A percentile compares a stretch with the other conserved stretches of the same genome.
Conservation (phyloP, 2,329 filamentous ascomycete species). For the Diaporthe destruens region DNA sequence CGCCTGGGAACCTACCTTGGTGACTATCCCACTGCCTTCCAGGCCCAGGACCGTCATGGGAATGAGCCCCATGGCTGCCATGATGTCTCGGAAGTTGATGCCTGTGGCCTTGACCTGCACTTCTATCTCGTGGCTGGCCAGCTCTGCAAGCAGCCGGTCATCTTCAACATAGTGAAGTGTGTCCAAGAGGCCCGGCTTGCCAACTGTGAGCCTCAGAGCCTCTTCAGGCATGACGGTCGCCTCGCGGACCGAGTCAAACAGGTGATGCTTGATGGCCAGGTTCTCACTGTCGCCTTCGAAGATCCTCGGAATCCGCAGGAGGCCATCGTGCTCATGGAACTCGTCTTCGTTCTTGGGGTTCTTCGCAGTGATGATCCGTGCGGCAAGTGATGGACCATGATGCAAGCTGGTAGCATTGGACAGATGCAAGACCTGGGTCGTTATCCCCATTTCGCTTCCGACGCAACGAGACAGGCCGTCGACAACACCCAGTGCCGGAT, state of each 20-base stretch:
- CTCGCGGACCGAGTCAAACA: too few relatives aligned
- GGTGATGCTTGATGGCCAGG: too few relatives aligned
- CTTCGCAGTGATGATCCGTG: too few relatives aligned
- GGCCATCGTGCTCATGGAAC: too few relatives aligned
- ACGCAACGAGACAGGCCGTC: background rate
- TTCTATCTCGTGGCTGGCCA: background rate
- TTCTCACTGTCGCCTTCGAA: too few relatives aligned
- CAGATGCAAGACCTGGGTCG: background rate
- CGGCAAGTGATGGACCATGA: background rate
- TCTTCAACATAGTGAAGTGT: background rate
- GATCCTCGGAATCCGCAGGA: too few relatives aligned
- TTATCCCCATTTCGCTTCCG: background rate
- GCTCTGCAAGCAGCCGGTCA: background rate
- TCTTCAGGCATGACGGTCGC: background rate
- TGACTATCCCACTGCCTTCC: background rate
- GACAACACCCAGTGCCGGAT: background rate
- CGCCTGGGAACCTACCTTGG: background rate
- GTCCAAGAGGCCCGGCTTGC: background rate
- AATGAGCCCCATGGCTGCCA: slow-evolving; percentile 3
- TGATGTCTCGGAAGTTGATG: slow-evolving; percentile 9
- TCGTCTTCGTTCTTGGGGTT: too few relatives aligned
- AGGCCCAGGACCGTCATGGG: background rate
- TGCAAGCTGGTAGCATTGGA: too few relatives aligned
- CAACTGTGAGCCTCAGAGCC: background rate
- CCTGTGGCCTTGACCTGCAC: background rate